Evolutionary conservation across 139 green algal species (phyloP), one percentile per base, ranked within the genome.

Genomic region (Desmodesmus armatus): DNA sequence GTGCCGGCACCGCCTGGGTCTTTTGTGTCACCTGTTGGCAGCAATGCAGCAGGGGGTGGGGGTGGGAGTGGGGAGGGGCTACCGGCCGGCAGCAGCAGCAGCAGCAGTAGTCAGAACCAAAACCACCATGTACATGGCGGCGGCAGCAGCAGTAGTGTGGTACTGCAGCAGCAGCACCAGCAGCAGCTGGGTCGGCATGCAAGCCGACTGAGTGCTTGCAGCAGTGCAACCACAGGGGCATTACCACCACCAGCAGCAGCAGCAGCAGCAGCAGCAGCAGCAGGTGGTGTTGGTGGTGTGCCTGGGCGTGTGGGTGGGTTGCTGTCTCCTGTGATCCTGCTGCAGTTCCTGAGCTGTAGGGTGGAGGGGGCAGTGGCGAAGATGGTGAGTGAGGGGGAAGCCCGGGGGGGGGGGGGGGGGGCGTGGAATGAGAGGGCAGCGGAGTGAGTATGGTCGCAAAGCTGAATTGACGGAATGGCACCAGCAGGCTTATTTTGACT

Each of bases 331-430:
- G 27, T 63, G 19, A 33, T 77, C 5, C 25, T 77, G 79, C 43
- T 85, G 62, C 79, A 58, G 3, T 85, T 77, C 27, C 65, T 41
- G 6, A 11, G 27, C 33, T 85, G 63, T 25, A 31, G 79, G n/a
- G 37, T 85, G 23, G 63, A 85, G 29, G 79, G 63, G 5, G 79
- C 79, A 31, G 65, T 77, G 44, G 43, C 51, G 13, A 75, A 85
- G 31, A 66, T 75, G 62, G 79, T 82, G 75, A 5, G 75, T 66
- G 67, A n/a, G 3, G 27, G 25, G 35, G n/a, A n/a, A n/a, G n/a
- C n/a, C n/a, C n/a, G n/a, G n/a, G n/a, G n/a, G n/a, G n/a, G n/a
- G n/a, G n/a, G n/a, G n/a, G n/a, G n/a, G n/a, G n/a, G n/a, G n/a
- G n/a, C n/a, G n/a, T n/a, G n/a, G n/a, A n/a, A n/a, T n/a, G n/a